Base-by-base conservation (phyloP, 2,329 filamentous ascomycete species). In the Trichoderma simmonsii region DNA sequence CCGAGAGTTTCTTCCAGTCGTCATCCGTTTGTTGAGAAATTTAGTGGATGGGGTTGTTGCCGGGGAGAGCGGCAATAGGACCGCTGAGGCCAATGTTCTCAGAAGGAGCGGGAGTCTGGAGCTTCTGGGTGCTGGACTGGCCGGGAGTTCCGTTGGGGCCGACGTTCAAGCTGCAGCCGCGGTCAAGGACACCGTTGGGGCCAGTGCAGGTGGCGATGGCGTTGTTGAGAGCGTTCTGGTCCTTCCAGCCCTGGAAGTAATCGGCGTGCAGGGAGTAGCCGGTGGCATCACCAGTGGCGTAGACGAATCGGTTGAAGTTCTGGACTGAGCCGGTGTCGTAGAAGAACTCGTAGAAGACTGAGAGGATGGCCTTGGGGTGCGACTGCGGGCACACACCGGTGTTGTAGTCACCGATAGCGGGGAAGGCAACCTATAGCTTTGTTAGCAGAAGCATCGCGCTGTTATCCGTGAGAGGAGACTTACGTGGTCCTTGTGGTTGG, bases 401-500 rank as follows among this genome's bases (percentile, higher is more conserved):
- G 43, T 73, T 73, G 56, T 73, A 73, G 62, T 71, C 71, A 48
- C 71, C 71, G 15, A 71, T 71, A 15, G 73, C 76, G 1, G 78
- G 78, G 69, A 79, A 79, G 6, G 78, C 74, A 73, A 79, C 75
- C 78, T 79, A 57, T 66, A 3, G 15, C 18, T 18, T 18, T 36
- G 8, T 70, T 28, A 70, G 66, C 6, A 26, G 36, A n/a, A 36
- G 14, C 5, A 11, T n/a, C 28, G 2, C 5, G 43, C 43, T 12
- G 30, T 6, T 11, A 11, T 1, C 6, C 12, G n/a, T 28, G 15
- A 26, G 30, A 36, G 18, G 12, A 24, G 57, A 51, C 67, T 7
- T 62, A 70, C 68, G 18, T 71, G 68, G 8, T 80, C 86, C 75
- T 85, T 85, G 78, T 90, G 88, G 78, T 89, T 82, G 1, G 81